Evolutionary conservation across 139 green algal species (phyloP), one percentile per base, ranked within the genome.

Genomic region (Picochlorum sp.): DNA sequence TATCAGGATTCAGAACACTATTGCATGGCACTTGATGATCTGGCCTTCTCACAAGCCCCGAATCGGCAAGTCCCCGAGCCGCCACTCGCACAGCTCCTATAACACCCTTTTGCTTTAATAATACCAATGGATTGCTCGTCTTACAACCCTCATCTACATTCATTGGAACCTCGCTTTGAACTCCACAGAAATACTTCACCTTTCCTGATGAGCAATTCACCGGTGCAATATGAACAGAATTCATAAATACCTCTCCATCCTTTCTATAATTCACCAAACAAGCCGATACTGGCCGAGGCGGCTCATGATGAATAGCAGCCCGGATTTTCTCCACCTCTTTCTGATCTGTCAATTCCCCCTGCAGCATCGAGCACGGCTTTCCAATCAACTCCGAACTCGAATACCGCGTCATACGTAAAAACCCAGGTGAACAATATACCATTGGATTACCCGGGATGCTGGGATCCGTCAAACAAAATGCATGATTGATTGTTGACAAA

Each of bases 381-480:
- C 60, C 28, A 14, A 58, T 32, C 24, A 71, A 45, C 21, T 64
- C 56, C 16, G 20, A 18, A 72, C 41, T 32, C 18, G 15, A 38
- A 64, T 38, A 21, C 6, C 81, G 78, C 1, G 71, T 83, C 10
- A 90, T 50, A 28, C 51, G 13, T 44, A 88, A 61, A 65, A 90
- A 90, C 50, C 49, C 45, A 11, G 72, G 59, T 26, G 69, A 81
- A 58, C 73, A 79, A 45, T 81, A 80, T 13, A 90, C 70, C 46
- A 90, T 89, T 54, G 84, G 83, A 47, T 60, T 73, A 63, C 87
- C 84, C 3, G 77, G 80, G 65, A 66, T 62, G 15, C 54, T 64
- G 8, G 84, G 78, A 52, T 90, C 78, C 6, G 72, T 41, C 62
- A 90, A 63, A 58, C 82, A 75, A 49, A 89, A 90, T 20, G 65